A percentile compares a stretch with the other conserved stretches of the same genome.
phyloP scores from a whole-genome alignment of 2,329 filamentous ascomycete genomes.

The Exserohilum turcica region DNA sequence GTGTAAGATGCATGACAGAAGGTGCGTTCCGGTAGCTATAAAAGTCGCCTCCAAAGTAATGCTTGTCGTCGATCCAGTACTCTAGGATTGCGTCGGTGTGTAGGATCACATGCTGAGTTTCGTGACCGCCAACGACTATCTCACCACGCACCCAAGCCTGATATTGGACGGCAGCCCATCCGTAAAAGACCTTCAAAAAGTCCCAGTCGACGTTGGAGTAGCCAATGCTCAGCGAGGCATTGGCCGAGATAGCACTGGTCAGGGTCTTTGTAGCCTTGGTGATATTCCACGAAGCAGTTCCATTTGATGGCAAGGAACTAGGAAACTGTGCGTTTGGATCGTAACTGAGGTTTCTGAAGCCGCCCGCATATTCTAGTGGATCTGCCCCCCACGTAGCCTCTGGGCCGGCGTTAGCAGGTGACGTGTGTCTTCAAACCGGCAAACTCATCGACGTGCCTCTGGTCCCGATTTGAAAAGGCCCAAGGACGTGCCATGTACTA shows the following conservation, averaged over 20 bases:
- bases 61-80: slow-evolving; percentile 57
- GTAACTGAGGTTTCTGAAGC: slow-evolving; percentile 56
- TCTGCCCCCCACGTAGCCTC: slow-evolving; percentile 65
- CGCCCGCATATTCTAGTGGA: slow-evolving; percentile 60
- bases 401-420: slow-evolving; percentile 33
- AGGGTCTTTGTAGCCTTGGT: slow-evolving; percentile 41
- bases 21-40: slow-evolving; percentile 59
- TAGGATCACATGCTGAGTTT: slow-evolving; percentile 48
- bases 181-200: slow-evolving; percentile 60
- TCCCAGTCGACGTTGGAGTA: slow-evolving; percentile 61
- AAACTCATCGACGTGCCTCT: slow-evolving; percentile 52
- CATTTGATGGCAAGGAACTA: slow-evolving; percentile 59
- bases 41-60: slow-evolving; percentile 63
- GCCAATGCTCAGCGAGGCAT: slow-evolving; percentile 50
- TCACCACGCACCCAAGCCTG: slow-evolving; percentile 63
- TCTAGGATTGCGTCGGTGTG: slow-evolving; percentile 58
- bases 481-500: slow-evolving; percentile 58
- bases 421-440: background rate
- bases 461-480: slow-evolving; percentile 64
- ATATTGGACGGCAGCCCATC: slow-evolving; percentile 64
- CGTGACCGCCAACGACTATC: slow-evolving; percentile 47
- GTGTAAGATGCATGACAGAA: slow-evolving; percentile 54
- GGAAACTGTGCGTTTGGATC: slow-evolving; percentile 51
- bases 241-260: slow-evolving; percentile 34
- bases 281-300: slow-evolving; percentile 56